Base-by-base conservation (phyloP, 345 rosid genomes). In the Durio zibethinus region DNA sequence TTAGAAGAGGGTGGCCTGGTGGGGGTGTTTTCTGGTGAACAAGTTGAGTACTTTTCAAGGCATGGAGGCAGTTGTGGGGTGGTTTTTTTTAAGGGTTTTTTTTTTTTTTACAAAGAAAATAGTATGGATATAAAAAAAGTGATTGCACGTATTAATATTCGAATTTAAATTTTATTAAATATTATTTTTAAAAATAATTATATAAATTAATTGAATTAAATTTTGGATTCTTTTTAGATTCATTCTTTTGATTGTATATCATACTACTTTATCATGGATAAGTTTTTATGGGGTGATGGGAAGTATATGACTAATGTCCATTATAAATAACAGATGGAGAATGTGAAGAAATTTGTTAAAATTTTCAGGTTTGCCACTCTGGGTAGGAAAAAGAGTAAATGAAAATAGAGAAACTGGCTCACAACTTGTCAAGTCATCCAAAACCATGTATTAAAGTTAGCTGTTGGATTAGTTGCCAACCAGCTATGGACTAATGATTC, bases 11-110 rank as follows among this genome's bases (percentile, higher is more conserved):
- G 3, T 21, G 31, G 31, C 4, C 27, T 23, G 29, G 65, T 59
- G 47, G 47, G 14, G 14, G 47, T 47, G 20, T 47, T 4, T 5
- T 47, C 65, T 66, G 80, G 80, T 77, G 76, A 71, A 74, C 61
- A 74, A 59, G 57, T 79, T 43, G 72, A 45, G 74, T 63, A 74
- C 68, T 63, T 73, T 72, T 54, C n/a, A 5, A 38, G 81, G 73
- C 23, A 70, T 52, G 70, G 50, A 29, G 6, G 68, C 5, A 47
- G 52, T 12, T 47, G 65, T 75, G 68, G 68, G 27, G 48, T 35
- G 38, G 52, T 36, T 25, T 57, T 11, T 63, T 40, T 53, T 15
- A 21, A 4, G 53, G 7, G 0, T 63, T 0, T 0, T 11, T 15
- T 25, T 2, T 20, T 20, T 29, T 7, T 2, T 35, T n/a, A n/a